Percentiles rank a stretch among this genome's conserved stretches.
Conservation (phyloP, 2,329 filamentous ascomycete species). For the Neospermospora avenae region DNA sequence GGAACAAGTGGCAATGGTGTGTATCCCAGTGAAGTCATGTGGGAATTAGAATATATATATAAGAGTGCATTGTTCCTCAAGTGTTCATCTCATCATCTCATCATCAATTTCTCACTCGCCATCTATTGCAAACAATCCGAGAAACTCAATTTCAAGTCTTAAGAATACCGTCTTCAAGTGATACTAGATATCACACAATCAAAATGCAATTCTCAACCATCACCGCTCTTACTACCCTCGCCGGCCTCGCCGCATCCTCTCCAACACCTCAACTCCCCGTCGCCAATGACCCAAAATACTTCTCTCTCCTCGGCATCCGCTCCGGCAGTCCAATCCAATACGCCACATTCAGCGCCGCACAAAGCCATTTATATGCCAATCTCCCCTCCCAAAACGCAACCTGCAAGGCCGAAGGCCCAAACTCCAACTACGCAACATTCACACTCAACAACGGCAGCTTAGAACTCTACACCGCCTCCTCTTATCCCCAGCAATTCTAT, state of each 20-base stretch:
- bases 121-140: neutral
- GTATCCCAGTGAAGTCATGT: neutral
- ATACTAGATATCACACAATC: neutral
- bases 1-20: neutral
- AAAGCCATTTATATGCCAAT: neutral
- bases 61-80: neutral
- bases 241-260: neutral
- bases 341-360: neutral
- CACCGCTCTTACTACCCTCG: neutral
- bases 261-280: conserved; percentile 2
- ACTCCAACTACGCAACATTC: neutral
- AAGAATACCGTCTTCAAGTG: too few species aligned
- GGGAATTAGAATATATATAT: neutral
- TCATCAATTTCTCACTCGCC: neutral
- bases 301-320: conserved; percentile 3
- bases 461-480: neutral
- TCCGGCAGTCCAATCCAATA: neutral
- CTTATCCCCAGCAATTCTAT: neutral
- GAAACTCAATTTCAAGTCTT: neutral
- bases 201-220: conserved; percentile 5
- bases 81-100: neutral
- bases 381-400: neutral
- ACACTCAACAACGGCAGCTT: neutral
- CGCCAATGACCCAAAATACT: neutral
- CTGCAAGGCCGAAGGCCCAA: neutral